phyloP scores from a whole-genome alignment of 2,329 filamentous ascomycete species.

The Penicillium freii region DNA sequence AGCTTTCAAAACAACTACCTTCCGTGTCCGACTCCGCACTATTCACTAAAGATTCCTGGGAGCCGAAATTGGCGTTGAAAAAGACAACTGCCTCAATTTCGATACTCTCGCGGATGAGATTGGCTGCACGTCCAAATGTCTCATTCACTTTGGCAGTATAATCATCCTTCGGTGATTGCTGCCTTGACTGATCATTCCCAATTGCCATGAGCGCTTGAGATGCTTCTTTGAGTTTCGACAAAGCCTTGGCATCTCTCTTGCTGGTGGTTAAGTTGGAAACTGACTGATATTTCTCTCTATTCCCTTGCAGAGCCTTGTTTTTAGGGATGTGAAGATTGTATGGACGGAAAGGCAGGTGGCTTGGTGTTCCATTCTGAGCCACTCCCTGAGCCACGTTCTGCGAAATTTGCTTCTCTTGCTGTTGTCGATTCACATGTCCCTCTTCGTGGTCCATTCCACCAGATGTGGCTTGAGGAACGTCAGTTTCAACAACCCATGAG shows the following conservation, averaged over 20 bases:
- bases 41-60: conserved; percentile 5
- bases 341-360: conserved; percentile 1
- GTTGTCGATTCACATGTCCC: conserved; percentile 12
- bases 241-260: not conserved
- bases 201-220: not conserved
- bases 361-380: not conserved
- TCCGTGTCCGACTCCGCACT: conserved; percentile 3
- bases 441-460: not conserved
- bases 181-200: not conserved
- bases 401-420: conserved; percentile 14
- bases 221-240: not conserved
- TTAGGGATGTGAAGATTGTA: conserved; percentile 5
- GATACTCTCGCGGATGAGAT: conserved; percentile 43
- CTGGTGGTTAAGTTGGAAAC: not conserved
- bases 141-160: conserved; percentile 11
- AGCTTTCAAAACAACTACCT: conserved; percentile 5
- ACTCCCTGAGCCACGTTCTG: not conserved
- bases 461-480: not conserved
- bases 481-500: conserved; percentile 11
- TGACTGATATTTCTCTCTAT: not conserved
- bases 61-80: conserved; percentile 20
- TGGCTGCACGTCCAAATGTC: conserved; percentile 45
- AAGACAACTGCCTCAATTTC: conserved; percentile 39
- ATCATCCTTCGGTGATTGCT: conserved; percentile 4
- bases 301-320: not conserved